Conservation (phyloP, 495 filamentous ascomycete species). For the Neurospora africana region DNA sequence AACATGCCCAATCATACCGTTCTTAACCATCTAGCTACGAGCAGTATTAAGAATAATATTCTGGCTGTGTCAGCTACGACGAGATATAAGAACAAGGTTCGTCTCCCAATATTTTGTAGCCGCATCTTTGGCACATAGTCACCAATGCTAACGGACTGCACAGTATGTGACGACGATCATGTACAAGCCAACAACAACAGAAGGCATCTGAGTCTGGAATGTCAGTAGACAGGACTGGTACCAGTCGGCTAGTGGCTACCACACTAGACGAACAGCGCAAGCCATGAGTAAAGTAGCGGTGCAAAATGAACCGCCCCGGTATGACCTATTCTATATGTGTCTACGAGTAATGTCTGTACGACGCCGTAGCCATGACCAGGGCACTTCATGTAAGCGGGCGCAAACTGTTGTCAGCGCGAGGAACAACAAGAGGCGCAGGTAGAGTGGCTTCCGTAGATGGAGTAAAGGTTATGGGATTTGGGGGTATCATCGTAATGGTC, state of each 20-base stretch:
- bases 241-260: neutral
- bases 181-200: slow-evolving; percentile 70
- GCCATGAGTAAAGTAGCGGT: neutral
- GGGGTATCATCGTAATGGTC: neutral
- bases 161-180: slow-evolving; percentile 97
- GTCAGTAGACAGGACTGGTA: neutral
- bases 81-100: slow-evolving; percentile 88
- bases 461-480: neutral
- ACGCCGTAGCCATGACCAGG: neutral
- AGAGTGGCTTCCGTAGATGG: neutral
- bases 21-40: slow-evolving; percentile 93
- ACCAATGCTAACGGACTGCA: slow-evolving; percentile 5
- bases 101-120: neutral
- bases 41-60: slow-evolving; percentile 92
- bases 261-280: neutral
- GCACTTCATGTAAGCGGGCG: neutral
- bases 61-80: slow-evolving; percentile 96
- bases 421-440: neutral
- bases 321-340: neutral
- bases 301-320: neutral
- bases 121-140: neutral
- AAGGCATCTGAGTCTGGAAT: slow-evolving; percentile 9
- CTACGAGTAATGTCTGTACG: neutral
- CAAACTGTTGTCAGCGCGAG: neutral
- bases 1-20: slow-evolving; percentile 96